Evolutionary conservation across 306 rosid species (phyloP).

Genomic region (Dryas alaskensis): DNA sequence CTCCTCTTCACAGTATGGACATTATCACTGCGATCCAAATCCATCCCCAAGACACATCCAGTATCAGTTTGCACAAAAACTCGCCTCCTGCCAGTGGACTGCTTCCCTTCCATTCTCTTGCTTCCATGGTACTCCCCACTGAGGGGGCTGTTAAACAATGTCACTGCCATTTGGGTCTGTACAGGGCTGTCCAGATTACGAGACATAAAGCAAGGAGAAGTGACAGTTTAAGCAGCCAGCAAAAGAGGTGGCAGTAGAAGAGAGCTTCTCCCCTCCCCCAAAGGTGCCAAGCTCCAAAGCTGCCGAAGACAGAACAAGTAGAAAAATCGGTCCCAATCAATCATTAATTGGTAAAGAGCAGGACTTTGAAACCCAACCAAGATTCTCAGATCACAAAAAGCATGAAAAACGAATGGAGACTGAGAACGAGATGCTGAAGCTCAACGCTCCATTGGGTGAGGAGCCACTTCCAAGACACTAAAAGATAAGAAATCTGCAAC

Average conservation of each 20-base stretch:
- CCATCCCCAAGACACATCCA: conserved; percentile 93
- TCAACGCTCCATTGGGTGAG: conserved; percentile 24
- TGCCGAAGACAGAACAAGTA: conserved; percentile 25
- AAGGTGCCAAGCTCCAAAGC: conserved; percentile 51
- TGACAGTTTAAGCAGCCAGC: conserved; percentile 26
- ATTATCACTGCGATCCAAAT: conserved; percentile 78
- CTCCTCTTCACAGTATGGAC: conserved; percentile 96
- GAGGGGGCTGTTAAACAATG: conserved; percentile 56
- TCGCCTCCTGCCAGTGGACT: conserved; percentile 67
- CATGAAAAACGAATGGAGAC: conserved; percentile 1
- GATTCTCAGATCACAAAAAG: conserved; percentile 12
- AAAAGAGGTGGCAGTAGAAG: conserved; percentile 51
- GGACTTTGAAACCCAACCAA: conserved; percentile 8
- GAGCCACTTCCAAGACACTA: conserved; percentile 34
- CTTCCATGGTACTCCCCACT: conserved; percentile 64
- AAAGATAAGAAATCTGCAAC: conserved; percentile 42
- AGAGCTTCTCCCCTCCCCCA: conserved; percentile 51
- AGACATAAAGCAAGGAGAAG: conserved; percentile 52
- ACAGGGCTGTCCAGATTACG: conserved; percentile 89
- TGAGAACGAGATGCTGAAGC: not conserved
- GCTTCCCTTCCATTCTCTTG: conserved; percentile 51
- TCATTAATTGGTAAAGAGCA: conserved; percentile 46
- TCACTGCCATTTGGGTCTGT: conserved; percentile 95
- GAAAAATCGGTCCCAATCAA: conserved; percentile 33
- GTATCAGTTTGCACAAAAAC: conserved; percentile 90